Conservation (phyloP, 306 rosid genomes). For the Pyrus bretschneideri region DNA sequence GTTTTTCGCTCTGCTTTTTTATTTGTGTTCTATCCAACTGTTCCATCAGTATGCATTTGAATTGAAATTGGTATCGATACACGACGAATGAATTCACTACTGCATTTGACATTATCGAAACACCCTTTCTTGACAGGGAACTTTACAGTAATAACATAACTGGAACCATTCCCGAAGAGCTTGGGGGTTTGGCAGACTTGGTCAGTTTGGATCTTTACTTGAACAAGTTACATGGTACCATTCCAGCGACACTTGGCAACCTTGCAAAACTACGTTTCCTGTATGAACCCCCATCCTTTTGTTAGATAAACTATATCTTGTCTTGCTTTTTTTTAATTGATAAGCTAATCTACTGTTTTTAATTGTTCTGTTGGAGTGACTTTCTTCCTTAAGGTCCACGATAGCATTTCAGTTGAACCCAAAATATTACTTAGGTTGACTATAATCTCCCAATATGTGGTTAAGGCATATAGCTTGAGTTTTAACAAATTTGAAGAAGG, state of each 20-base stretch:
- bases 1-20: constrained; percentile 4
- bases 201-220: constrained; percentile 94
- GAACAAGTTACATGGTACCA: constrained; percentile 45
- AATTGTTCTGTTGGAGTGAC: neutral
- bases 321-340: neutral
- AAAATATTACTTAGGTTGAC: neutral
- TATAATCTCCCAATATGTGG: neutral
- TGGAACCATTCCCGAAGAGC: constrained; percentile 69
- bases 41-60: neutral
- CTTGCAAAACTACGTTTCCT: constrained; percentile 68
- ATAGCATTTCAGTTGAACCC: neutral
- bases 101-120: neutral
- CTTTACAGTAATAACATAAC: constrained; percentile 65
- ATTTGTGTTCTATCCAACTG: neutral
- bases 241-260: constrained; percentile 49
- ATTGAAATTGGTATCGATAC: neutral
- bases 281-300: constrained; percentile 49
- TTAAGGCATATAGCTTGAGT: neutral
- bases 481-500: neutral
- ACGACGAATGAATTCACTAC: neutral
- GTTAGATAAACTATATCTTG: constrained; percentile 6
- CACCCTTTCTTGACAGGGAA: constrained; percentile 48
- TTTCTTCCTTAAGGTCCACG: neutral
- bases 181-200: constrained; percentile 66
- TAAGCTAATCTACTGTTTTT: neutral